Conservation (phyloP, 2,329 filamentous ascomycete genomes). For the Aspergillus aculeatus region DNA sequence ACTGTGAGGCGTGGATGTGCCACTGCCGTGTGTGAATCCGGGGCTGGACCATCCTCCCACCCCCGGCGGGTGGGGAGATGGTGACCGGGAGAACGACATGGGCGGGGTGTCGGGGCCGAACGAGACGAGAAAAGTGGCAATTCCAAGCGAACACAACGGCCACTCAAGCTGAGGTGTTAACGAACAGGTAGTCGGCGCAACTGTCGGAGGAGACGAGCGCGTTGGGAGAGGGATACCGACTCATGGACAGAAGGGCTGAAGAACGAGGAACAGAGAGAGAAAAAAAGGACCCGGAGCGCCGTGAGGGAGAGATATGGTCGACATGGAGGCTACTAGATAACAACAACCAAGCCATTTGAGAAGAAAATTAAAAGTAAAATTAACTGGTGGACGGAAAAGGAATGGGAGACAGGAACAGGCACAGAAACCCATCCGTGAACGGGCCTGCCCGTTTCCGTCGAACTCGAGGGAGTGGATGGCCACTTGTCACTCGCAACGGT, state of each 20-base stretch:
- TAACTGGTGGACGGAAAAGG: conserved; percentile 10
- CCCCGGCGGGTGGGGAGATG: conserved; percentile 71
- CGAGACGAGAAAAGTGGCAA: conserved; percentile 26
- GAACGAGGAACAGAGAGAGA: neutral
- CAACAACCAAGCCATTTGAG: neutral
- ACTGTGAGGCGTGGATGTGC: conserved; percentile 64
- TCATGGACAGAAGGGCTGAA: neutral
- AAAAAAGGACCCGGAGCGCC: neutral
- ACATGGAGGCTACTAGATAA: neutral
- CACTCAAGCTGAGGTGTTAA: neutral
- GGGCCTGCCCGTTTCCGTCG: conserved; percentile 9
- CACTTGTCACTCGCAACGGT: conserved; percentile 1
- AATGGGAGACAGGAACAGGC: conserved; percentile 5
- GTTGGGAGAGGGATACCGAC: neutral
- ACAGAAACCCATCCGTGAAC: conserved; percentile 5
- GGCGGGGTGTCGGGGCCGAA: conserved; percentile 54
- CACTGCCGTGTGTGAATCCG: conserved; percentile 70
- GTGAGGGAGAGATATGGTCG: conserved; percentile 1
- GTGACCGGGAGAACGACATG: conserved; percentile 86
- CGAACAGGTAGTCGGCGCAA: neutral
- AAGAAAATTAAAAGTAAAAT: conserved; percentile 5
- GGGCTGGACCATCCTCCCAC: conserved; percentile 82
- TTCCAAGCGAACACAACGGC: neutral
- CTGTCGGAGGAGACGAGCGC: neutral
- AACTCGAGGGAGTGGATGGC: neutral